Evolutionary conservation across 2,329 filamentous ascomycete species (phyloP).

Genomic region (Pseudogymnoascus sp.): DNA sequence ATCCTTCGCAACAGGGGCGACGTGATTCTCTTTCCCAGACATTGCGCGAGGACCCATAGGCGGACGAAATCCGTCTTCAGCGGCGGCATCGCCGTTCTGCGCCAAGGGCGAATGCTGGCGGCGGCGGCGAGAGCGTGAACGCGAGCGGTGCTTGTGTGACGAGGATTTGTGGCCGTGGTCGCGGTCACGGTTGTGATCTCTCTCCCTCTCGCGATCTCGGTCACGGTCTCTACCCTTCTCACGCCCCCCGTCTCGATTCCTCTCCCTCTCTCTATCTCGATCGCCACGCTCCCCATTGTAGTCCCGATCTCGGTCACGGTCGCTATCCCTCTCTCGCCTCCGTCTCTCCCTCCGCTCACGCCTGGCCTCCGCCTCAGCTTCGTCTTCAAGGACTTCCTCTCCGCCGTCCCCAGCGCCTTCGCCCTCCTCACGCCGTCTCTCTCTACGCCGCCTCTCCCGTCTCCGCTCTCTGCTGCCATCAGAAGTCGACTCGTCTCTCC

Average conservation of each 20-base stretch:
- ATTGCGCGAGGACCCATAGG: constrained; percentile 30
- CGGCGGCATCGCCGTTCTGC: neutral
- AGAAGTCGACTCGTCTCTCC: neutral
- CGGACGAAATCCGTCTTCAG: constrained; percentile 24
- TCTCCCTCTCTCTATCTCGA: constrained; percentile 31
- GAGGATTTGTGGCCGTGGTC: constrained; percentile 33
- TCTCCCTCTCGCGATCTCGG: constrained; percentile 30
- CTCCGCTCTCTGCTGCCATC: constrained; percentile 18
- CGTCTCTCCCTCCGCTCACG: constrained; percentile 46
- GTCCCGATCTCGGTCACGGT: constrained; percentile 34
- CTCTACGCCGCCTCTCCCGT: constrained; percentile 22
- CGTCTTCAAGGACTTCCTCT: constrained; percentile 22
- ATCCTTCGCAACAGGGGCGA: constrained; percentile 30
- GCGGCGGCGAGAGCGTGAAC: neutral
- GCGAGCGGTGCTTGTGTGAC: constrained; percentile 11
- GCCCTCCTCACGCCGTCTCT: constrained; percentile 26
- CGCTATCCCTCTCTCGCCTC: constrained; percentile 35
- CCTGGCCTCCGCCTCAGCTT: constrained; percentile 33
- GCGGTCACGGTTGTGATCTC: constrained; percentile 24
- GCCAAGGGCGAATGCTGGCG: neutral
- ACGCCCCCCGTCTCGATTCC: constrained; percentile 35
- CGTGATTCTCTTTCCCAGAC: neutral
- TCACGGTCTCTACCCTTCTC: constrained; percentile 35
- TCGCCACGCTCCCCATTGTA: constrained; percentile 41
- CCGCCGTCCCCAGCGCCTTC: constrained; percentile 24